Percentiles rank a stretch among this genome's conserved stretches.
These are phyloP conservation scores for Penicillium hesseltinei DNA, from an alignment of 2,329 filamentous ascomycete genomes.

Conservation along the genomic window DNA sequence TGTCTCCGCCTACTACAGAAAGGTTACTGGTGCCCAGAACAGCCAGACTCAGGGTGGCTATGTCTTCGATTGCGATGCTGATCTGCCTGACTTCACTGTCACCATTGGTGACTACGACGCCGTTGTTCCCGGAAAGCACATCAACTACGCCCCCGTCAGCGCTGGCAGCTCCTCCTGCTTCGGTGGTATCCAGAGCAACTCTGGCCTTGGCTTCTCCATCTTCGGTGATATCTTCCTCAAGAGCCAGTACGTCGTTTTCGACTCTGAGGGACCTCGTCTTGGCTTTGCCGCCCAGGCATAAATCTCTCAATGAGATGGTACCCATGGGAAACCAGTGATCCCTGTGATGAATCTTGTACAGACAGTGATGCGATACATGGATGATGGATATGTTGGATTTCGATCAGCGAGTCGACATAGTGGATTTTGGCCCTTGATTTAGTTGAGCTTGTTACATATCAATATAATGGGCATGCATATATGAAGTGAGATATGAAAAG, in stretches of 20 bases:
- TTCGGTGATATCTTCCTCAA: slow-evolving; percentile 80
- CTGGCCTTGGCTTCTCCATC: slow-evolving; percentile 62
- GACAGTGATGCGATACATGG: slow-evolving; percentile 4
- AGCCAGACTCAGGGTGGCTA: slow-evolving; percentile 53
- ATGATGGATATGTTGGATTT: neutral
- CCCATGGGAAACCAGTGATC: neutral
- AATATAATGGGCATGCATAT: neutral
- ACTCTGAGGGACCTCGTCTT: slow-evolving; percentile 50
- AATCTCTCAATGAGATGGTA: neutral
- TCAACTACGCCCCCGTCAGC: slow-evolving; percentile 53
- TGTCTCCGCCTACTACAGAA: slow-evolving; percentile 59
- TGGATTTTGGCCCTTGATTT: neutral
- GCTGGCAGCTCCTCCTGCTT: slow-evolving; percentile 57
- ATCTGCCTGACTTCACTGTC: slow-evolving; percentile 55
- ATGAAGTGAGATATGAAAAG: neutral
- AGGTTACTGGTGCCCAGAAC: slow-evolving; percentile 54
- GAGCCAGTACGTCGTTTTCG: slow-evolving; percentile 71
- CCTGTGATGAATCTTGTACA: slow-evolving; percentile 6
- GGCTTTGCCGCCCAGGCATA: slow-evolving; percentile 49
- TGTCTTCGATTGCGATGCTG: slow-evolving; percentile 52
- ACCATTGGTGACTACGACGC: slow-evolving; percentile 51
- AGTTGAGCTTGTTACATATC: neutral
- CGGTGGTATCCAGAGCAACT: slow-evolving; percentile 69
- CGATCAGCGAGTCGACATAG: slow-evolving; percentile 1
- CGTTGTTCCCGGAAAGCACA: slow-evolving; percentile 53